Evolutionary conservation across 352 stramenopile genomes (phyloP).

Genomic region (Phytophthora pistaciae): DNA sequence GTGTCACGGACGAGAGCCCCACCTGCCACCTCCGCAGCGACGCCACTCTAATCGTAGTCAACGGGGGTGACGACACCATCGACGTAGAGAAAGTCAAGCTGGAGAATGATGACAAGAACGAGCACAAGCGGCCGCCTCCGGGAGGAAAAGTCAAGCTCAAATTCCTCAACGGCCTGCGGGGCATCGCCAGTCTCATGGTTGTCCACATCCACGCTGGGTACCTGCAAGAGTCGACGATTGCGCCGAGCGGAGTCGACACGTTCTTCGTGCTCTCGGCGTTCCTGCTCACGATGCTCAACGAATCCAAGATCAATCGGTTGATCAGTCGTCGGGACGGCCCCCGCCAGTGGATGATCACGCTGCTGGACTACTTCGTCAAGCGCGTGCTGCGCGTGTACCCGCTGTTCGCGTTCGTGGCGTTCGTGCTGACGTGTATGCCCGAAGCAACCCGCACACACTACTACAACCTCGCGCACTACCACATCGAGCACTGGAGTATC

Average conservation of each 20-base stretch:
- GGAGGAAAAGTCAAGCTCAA: conserved; percentile 10
- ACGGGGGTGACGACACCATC: not conserved
- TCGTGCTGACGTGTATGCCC: conserved; percentile 7
- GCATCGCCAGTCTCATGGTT: conserved; percentile 25
- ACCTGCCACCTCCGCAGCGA: not conserved
- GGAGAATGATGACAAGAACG: not conserved
- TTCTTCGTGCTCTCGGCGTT: conserved; percentile 45
- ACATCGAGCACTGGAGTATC: conserved; percentile 11
- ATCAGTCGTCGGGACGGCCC: not conserved
- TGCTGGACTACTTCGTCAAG: conserved; percentile 15
- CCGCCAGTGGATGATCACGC: not conserved
- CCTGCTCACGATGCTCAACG: conserved; percentile 37
- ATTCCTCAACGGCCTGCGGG: conserved; percentile 25
- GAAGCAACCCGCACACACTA: conserved; percentile 7
- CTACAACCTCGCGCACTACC: conserved; percentile 13
- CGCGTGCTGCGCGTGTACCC: conserved; percentile 13
- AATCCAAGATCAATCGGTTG: conserved; percentile 10
- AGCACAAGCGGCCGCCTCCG: conserved; percentile 23
- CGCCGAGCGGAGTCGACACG: conserved; percentile 23
- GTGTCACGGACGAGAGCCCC: not conserved
- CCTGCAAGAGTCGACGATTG: conserved; percentile 15
- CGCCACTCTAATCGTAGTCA: not conserved
- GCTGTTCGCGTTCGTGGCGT: conserved; percentile 6
- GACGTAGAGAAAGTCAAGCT: not conserved
- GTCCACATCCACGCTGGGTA: conserved; percentile 21